Evolutionary conservation across 768 basidiomycete species (phyloP).

Genomic region (Sutorius australiensis): DNA sequence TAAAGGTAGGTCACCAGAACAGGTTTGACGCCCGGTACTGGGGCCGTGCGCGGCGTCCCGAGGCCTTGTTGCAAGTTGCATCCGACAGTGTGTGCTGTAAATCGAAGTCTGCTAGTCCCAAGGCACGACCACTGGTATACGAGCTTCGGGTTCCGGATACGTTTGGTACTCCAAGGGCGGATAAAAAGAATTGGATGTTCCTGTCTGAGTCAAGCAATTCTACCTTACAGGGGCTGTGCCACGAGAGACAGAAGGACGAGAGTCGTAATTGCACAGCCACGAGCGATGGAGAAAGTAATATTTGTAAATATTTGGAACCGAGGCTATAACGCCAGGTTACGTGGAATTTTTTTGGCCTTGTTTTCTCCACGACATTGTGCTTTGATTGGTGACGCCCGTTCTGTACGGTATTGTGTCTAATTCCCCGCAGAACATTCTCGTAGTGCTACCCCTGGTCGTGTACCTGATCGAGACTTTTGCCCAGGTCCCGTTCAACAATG

Average conservation of each 20-base stretch:
- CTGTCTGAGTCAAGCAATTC: background rate
- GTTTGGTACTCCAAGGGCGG: background rate
- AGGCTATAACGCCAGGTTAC: background rate
- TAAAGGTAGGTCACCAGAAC: background rate
- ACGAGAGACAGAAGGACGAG: too few relatives aligned
- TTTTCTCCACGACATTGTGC: background rate
- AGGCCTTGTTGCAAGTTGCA: background rate
- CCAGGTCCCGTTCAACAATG: slow-evolving; percentile 5
- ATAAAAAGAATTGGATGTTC: background rate
- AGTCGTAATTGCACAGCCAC: background rate
- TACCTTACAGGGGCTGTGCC: background rate
- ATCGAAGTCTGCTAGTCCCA: background rate
- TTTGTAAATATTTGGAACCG: background rate
- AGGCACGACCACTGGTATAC: background rate
- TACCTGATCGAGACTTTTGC: slow-evolving; percentile 21
- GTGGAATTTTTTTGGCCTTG: too few relatives aligned
- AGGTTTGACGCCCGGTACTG: background rate
- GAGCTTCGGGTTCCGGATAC: background rate
- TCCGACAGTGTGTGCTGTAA: background rate
- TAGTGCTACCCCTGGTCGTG: background rate
- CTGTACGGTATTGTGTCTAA: background rate
- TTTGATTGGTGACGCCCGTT: background rate
- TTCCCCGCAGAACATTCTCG: slow-evolving; percentile 14
- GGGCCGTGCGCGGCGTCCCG: background rate
- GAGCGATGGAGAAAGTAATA: background rate